Percentiles rank a stretch among this genome's conserved stretches.
Evolutionary conservation across 164 flowering plant species (phyloP).

Genomic region (Liquidambar formosana): DNA sequence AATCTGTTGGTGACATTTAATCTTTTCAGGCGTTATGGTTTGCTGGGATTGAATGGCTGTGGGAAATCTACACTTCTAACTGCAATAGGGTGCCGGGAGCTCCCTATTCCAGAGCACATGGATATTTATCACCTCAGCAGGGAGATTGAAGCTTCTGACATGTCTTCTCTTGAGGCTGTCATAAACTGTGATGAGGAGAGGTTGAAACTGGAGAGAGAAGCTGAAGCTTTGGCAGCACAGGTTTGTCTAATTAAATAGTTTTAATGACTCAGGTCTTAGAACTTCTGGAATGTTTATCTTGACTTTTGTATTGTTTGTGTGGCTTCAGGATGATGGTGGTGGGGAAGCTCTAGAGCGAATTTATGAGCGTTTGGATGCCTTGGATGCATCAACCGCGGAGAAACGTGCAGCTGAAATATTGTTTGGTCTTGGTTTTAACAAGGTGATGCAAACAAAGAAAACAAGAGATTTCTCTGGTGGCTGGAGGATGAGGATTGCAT

Average conservation of each 20-base stretch:
- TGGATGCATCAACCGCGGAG: constrained; percentile 94
- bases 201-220: constrained; percentile 81
- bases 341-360: constrained; percentile 83
- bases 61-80: constrained; percentile 94
- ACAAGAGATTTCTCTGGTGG: constrained; percentile 96
- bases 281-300: neutral
- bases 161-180: constrained; percentile 91
- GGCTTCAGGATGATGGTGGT: constrained; percentile 75
- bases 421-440: constrained; percentile 88
- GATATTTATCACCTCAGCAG: constrained; percentile 82
- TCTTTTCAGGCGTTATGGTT: constrained; percentile 78
- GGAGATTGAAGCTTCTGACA: constrained; percentile 97
- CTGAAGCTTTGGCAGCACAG: constrained; percentile 69
- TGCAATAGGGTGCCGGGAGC: constrained; percentile 82
- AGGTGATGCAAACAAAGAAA: constrained; percentile 85
- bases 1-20: neutral
- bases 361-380: constrained; percentile 88
- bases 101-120: constrained; percentile 98
- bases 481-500: constrained; percentile 99
- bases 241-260: constrained; percentile 29
- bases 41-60: constrained; percentile 95
- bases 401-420: constrained; percentile 96
- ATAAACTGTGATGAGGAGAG: constrained; percentile 93
- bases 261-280: neutral
- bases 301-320: neutral